Base-by-base conservation (phyloP, 2,329 filamentous ascomycete species). In the Curvularia spicifera region DNA sequence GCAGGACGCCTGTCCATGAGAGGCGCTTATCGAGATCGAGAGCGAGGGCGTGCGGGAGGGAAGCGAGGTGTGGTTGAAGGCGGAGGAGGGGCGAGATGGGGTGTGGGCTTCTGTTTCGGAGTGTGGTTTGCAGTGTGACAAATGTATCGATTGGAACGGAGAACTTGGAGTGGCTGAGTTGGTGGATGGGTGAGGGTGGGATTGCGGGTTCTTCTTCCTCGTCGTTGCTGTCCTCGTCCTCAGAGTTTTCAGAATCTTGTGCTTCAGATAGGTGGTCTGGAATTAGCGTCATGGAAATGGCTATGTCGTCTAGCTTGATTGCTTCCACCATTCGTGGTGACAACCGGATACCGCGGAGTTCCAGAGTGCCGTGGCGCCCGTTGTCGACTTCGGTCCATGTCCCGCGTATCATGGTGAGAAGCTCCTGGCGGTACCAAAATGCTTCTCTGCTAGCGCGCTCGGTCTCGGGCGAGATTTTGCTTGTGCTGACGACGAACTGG, bases 401-500 rank as follows among this genome's bases (percentile, higher is more conserved):
- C 0, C 89, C 92, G 26, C 82, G 83, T 9, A 97, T 78, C 42
- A 83, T 82, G 59, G 89, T 88, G 3, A 97, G 83, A 1, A 97
- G 84, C 71, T 87, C 87, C 74, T 96, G 91, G 15, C 93, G 87
- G 75, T 92, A 97, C 93, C 93, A 97, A 74, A 97, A 97, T 0
- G 89, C 87, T 78, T 97, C 92, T 51, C 93, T 84, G 59, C 84
- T 89, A 12, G 87, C 85, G 33, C 90, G 86, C 78, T 97, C 93
- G 43, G 85, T 85, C 63, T 95, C 91, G 0, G 91, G 90, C 0
- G 90, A 89, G 55, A 93, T 86, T 68, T 91, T 91, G 71, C 87
- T 88, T 15, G 88, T 86, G 76, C 90, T 95, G 43, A 97, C 91
- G 29, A 97, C 91, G 69, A 96, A 97, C 71, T 97, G 93, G n/a